Evolutionary conservation across 495 filamentous ascomycete species (phyloP).

Genomic region (Diplogelasinospora grovesii): DNA sequence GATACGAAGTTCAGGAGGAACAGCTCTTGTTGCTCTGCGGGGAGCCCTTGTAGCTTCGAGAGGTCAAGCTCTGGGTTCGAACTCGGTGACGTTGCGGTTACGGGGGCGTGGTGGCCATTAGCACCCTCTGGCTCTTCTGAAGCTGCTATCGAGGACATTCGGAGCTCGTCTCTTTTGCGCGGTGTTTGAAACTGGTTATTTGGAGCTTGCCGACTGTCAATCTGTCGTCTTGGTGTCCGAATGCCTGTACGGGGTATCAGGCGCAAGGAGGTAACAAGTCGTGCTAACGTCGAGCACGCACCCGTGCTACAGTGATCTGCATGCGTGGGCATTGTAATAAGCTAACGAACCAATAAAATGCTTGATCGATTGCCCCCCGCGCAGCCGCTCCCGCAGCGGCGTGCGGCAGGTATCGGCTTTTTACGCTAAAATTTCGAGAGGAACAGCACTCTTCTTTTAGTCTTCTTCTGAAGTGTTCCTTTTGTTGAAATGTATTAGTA

Average conservation of each 20-base stretch:
- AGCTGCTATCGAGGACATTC: conserved; percentile 12
- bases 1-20: conserved; percentile 86
- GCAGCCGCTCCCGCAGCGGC: neutral
- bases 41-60: conserved; percentile 77
- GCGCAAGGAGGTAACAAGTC: too few species aligned
- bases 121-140: conserved; percentile 18
- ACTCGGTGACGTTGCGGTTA: conserved; percentile 26
- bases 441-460: too few species aligned
- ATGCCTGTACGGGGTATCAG: too few species aligned
- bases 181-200: too few species aligned
- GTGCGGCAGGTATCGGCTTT: neutral
- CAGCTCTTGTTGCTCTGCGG: conserved; percentile 92
- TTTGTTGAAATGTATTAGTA: too few species aligned
- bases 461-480: too few species aligned
- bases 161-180: neutral
- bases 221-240: too few species aligned
- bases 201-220: too few species aligned
- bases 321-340: too few species aligned
- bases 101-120: conserved; percentile 16
- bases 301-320: too few species aligned
- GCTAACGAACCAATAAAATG: neutral
- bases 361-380: neutral
- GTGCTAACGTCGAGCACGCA: too few species aligned
- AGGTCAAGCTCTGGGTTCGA: conserved; percentile 69
- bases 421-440: neutral